Percentiles rank a stretch among this genome's conserved stretches.
Conservation (phyloP, 495 filamentous ascomycete genomes). For the Collariella sp. region DNA sequence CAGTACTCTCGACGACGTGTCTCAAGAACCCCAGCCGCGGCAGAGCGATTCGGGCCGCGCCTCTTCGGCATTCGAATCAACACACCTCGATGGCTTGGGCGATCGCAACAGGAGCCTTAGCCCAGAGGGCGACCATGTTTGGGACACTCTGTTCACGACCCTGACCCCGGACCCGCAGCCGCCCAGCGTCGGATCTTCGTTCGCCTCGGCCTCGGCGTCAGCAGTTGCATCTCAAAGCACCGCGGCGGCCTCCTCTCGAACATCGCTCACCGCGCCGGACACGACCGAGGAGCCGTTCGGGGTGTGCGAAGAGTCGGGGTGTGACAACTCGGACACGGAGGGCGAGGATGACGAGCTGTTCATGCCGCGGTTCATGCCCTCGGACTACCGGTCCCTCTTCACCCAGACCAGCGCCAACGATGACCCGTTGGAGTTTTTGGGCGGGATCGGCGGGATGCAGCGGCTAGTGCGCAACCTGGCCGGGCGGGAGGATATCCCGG, state of each 20-base stretch:
- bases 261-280: slow-evolving; percentile 30
- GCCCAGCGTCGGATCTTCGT: slow-evolving; percentile 73
- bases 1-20: neutral
- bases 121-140: slow-evolving; percentile 59
- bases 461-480: slow-evolving; percentile 57
- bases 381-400: slow-evolving; percentile 31
- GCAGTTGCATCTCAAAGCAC: slow-evolving; percentile 29
- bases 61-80: neutral
- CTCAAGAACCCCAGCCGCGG: neutral
- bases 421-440: slow-evolving; percentile 23
- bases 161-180: slow-evolving; percentile 72
- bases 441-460: slow-evolving; percentile 56
- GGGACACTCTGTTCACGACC: slow-evolving; percentile 73
- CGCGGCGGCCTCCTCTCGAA: slow-evolving; percentile 26
- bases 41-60: neutral
- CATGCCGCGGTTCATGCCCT: slow-evolving; percentile 7
- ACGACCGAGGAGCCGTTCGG: slow-evolving; percentile 24
- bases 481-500: slow-evolving; percentile 60
- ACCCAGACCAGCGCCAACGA: slow-evolving; percentile 19
- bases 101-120: slow-evolving; percentile 76
- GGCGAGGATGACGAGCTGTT: slow-evolving; percentile 28
- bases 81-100: slow-evolving; percentile 60
- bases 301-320: slow-evolving; percentile 31
- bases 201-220: slow-evolving; percentile 55
- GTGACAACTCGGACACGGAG: slow-evolving; percentile 30